Evolutionary conservation across 2,329 filamentous ascomycete genomes (phyloP).

Genomic region (Cladosporium halotolerans): DNA sequence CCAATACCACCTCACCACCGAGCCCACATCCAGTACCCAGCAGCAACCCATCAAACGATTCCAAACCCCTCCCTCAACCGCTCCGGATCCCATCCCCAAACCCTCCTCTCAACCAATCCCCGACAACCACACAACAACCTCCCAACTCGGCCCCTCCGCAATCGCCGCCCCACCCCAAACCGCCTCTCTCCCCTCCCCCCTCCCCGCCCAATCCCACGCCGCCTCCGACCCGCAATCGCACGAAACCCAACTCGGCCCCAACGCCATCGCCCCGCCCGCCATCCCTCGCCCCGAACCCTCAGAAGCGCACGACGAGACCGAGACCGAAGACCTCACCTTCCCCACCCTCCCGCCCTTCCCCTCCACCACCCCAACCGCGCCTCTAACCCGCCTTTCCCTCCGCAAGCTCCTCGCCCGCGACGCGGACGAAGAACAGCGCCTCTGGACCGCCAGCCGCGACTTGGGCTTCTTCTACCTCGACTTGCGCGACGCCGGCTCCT

Average conservation of each 20-base stretch:
- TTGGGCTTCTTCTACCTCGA: constrained; percentile 55
- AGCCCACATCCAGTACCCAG: neutral
- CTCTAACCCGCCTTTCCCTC: constrained; percentile 35
- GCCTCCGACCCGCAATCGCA: neutral
- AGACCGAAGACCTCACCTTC: constrained; percentile 19
- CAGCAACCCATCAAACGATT: constrained; percentile 1
- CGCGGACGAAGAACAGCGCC: constrained; percentile 29
- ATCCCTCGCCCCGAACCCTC: neutral
- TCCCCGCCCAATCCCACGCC: neutral
- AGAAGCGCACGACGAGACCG: neutral
- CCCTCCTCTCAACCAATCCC: neutral
- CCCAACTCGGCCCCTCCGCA: constrained; percentile 6
- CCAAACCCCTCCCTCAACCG: neutral
- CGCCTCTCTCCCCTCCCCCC: neutral
- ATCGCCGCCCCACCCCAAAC: neutral
- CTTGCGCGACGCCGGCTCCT: constrained; percentile 26
- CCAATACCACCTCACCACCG: neutral
- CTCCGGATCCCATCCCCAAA: neutral
- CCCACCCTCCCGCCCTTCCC: constrained; percentile 34
- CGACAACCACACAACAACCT: neutral
- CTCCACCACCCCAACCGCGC: constrained; percentile 34
- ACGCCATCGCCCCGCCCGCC: constrained; percentile 3
- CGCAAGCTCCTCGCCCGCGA: constrained; percentile 30
- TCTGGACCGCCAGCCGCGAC: constrained; percentile 37
- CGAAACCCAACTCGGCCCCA: neutral